Conservation (phyloP, 2,329 filamentous ascomycete species). For the Exophiala spinifera region DNA sequence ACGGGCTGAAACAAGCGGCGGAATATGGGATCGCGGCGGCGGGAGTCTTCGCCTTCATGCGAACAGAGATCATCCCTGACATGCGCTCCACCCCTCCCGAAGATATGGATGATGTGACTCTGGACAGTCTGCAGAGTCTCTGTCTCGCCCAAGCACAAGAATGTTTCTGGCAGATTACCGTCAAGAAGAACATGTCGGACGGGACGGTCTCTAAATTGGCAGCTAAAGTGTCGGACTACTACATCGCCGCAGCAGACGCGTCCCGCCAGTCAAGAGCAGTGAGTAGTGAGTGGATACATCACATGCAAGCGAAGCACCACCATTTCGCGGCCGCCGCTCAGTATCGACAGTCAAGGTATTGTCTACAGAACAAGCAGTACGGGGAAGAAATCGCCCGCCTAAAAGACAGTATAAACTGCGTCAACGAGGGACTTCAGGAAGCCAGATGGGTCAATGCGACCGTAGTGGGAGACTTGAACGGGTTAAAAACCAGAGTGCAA, state of each 20-base stretch:
- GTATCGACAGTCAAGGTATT: conserved; percentile 85
- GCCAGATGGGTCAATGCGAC: conserved; percentile 75
- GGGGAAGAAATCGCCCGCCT: conserved; percentile 91
- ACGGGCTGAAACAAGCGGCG: conserved; percentile 82
- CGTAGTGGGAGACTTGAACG: conserved; percentile 77
- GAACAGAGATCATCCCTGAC: conserved; percentile 73
- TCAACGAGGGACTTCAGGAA: conserved; percentile 83
- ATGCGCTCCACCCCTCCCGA: conserved; percentile 81
- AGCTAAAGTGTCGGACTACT: conserved; percentile 86
- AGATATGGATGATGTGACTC: conserved; percentile 87
- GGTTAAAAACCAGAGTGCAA: conserved; percentile 74
- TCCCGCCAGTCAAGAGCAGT: conserved; percentile 86
- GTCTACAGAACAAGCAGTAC: conserved; percentile 88
- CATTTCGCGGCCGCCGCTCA: conserved; percentile 96
- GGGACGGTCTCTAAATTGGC: conserved; percentile 87
- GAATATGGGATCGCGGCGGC: conserved; percentile 88
- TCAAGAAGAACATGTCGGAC: conserved; percentile 90
- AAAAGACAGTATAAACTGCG: conserved; percentile 75
- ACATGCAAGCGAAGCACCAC: conserved; percentile 94
- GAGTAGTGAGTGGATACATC: conserved; percentile 94
- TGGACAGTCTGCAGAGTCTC: conserved; percentile 78
- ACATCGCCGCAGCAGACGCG: conserved; percentile 76
- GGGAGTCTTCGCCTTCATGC: conserved; percentile 76
- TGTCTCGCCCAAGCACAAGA: conserved; percentile 92
- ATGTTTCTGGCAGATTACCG: conserved; percentile 97